These are phyloP conservation scores for Stropharia rugosoannulata DNA, from an alignment of 768 basidiomycete species.

Conservation along the genomic window DNA sequence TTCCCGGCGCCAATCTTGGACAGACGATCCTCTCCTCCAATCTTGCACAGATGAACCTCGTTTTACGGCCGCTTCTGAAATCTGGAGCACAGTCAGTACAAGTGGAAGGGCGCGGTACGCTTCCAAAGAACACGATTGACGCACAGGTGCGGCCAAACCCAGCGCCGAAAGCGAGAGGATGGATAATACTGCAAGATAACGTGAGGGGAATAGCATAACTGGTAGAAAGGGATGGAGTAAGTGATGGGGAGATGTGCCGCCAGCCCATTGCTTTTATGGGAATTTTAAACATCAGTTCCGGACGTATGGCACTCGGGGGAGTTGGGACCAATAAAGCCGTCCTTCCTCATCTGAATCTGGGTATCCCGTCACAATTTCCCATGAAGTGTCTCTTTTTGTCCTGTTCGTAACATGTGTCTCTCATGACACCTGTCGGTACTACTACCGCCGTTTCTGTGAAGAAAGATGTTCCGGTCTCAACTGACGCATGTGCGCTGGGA, in stretches of 20 bases:
- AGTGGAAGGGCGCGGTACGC: too few species aligned
- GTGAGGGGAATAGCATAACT: conserved; percentile 33
- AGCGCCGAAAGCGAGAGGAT: conserved; percentile 28
- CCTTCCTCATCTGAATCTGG: conserved; percentile 32
- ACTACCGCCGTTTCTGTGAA: conserved; percentile 18
- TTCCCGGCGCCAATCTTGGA: conserved; percentile 13
- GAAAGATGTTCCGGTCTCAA: conserved; percentile 17
- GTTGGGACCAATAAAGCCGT: conserved; percentile 32
- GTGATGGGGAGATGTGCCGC: conserved; percentile 17
- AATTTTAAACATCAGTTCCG: conserved; percentile 34
- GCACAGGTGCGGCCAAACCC: conserved; percentile 37
- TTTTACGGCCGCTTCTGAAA: conserved; percentile 3
- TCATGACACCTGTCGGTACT: conserved; percentile 21
- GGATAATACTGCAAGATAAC: conserved; percentile 32
- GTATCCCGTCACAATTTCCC: conserved; percentile 28
- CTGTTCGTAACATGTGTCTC: conserved; percentile 20
- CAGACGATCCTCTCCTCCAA: not conserved
- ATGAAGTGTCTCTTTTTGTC: conserved; percentile 22
- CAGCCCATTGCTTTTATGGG: conserved; percentile 32
- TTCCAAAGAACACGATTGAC: conserved; percentile 9
- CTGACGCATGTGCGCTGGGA: not conserved
- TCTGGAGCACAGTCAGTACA: too few species aligned
- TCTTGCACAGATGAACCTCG: not conserved
- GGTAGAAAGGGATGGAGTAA: conserved; percentile 22
- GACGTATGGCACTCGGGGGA: conserved; percentile 27